Percentiles rank a stretch among this genome's conserved stretches.
Conservation (phyloP, 2,329 filamentous ascomycete species). For the Penicillium sp. region DNA sequence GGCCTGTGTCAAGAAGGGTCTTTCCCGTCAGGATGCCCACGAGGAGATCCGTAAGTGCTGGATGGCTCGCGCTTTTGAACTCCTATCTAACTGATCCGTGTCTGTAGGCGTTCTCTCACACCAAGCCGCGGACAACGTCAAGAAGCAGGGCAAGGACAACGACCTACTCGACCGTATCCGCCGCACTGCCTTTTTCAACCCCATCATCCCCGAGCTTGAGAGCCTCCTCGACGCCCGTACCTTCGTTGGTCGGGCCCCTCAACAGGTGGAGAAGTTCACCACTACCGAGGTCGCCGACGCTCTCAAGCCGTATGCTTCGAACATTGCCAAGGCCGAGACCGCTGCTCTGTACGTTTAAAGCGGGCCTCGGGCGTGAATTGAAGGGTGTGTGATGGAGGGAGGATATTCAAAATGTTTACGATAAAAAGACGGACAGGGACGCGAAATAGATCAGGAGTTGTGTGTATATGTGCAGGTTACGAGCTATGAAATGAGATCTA, state of each 20-base stretch:
- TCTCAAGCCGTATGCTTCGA: constrained; percentile 47
- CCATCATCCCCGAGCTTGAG: constrained; percentile 68
- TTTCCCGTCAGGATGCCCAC: constrained; percentile 76
- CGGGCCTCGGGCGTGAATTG: background rate
- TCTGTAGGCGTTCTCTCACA: constrained; percentile 64
- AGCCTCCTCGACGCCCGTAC: constrained; percentile 62
- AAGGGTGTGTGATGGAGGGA: background rate
- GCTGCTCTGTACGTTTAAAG: constrained; percentile 42
- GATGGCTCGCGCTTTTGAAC: background rate
- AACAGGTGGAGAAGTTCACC: constrained; percentile 56
- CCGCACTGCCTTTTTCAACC: constrained; percentile 68
- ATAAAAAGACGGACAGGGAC: background rate
- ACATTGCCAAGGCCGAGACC: constrained; percentile 37
- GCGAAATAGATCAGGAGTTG: constrained; percentile 17
- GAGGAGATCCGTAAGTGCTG: constrained; percentile 67
- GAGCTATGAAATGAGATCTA: constrained; percentile 18
- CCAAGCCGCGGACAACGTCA: constrained; percentile 69
- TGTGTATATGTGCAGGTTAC: constrained; percentile 15
- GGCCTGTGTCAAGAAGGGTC: constrained; percentile 69
- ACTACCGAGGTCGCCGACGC: constrained; percentile 50
- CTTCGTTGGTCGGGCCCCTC: constrained; percentile 56
- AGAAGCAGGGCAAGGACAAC: constrained; percentile 71
- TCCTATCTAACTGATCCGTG: constrained; percentile 13
- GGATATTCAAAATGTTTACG: background rate
- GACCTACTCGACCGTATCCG: constrained; percentile 79